A percentile compares a stretch with the other conserved stretches of the same genome.
Evolutionary conservation across 345 rosid genomes (phyloP).

Genomic region (Lenwebbia sp.): DNA sequence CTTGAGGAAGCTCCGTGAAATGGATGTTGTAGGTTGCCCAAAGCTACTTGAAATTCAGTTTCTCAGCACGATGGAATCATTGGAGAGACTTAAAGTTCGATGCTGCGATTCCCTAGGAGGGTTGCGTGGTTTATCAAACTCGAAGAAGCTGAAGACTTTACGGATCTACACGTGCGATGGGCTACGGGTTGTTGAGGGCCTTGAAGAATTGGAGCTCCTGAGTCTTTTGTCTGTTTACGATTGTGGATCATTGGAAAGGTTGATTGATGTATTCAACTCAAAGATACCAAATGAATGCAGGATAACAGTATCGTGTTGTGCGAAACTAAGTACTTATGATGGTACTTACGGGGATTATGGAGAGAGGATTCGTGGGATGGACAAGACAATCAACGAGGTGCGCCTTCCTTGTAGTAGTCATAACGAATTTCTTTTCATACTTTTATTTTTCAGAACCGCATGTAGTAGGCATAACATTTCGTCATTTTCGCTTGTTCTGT

Average conservation of each 20-base stretch:
- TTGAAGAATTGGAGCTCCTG: background rate
- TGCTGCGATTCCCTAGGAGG: fast-evolving
- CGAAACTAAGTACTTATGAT: no score
- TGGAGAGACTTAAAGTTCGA: fast-evolving
- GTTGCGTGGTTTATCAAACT: background rate
- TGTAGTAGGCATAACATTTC: background rate
- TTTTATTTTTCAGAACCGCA: background rate
- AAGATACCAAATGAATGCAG: background rate
- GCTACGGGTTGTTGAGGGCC: background rate
- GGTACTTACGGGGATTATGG: background rate
- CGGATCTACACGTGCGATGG: fast-evolving
- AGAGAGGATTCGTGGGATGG: background rate
- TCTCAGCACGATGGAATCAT: background rate
- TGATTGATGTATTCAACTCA: background rate
- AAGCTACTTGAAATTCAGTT: background rate
- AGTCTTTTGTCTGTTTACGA: fast-evolving
- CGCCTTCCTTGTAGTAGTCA: background rate
- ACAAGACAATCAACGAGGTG: background rate
- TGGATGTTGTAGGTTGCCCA: fast-evolving
- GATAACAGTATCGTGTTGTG: fast-evolving
- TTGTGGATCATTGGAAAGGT: background rate
- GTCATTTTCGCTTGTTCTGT: background rate
- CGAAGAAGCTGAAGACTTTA: fast-evolving
- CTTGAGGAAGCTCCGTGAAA: fast-evolving
- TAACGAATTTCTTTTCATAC: background rate